phyloP scores from a whole-genome alignment of 352 stramenopile species.

The Pythium oligandrum region DNA sequence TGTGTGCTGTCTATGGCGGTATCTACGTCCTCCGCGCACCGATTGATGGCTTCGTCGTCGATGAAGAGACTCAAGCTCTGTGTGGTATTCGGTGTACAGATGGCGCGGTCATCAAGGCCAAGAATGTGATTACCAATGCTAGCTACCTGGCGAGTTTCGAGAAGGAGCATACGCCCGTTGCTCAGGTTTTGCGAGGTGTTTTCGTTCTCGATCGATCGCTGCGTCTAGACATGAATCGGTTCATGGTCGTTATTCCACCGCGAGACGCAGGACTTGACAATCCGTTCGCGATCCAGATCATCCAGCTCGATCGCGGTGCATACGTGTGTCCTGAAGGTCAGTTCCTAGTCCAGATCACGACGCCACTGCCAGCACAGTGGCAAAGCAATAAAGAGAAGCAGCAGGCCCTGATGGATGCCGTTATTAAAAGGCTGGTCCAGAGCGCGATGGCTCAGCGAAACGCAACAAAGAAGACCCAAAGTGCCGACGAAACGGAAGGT shows the following conservation, averaged over 20 bases:
- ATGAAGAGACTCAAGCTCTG: slow-evolving; percentile 27
- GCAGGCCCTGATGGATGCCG: slow-evolving; percentile 25
- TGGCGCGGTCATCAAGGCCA: slow-evolving; percentile 32
- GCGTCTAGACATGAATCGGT: slow-evolving; percentile 31
- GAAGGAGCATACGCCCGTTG: slow-evolving; percentile 1
- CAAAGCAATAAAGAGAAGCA: slow-evolving; percentile 29
- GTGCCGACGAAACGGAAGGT: background rate
- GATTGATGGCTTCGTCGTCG: slow-evolving; percentile 48
- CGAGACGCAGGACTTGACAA: slow-evolving; percentile 48
- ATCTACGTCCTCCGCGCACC: slow-evolving; percentile 80
- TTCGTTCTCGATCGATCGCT: slow-evolving; percentile 48
- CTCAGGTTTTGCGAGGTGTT: slow-evolving; percentile 46
- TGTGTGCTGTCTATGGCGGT: slow-evolving; percentile 82
- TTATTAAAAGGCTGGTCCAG: slow-evolving; percentile 30
- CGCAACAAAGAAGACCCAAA: slow-evolving; percentile 1
- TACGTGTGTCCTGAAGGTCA: slow-evolving; percentile 57
- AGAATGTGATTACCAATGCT: slow-evolving; percentile 57
- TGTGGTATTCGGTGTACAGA: slow-evolving; percentile 36
- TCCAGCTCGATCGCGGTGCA: slow-evolving; percentile 64
- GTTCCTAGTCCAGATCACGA: slow-evolving; percentile 67
- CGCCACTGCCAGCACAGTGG: slow-evolving; percentile 39
- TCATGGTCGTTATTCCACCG: slow-evolving; percentile 68
- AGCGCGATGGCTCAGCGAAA: slow-evolving; percentile 15
- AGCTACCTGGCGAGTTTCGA: slow-evolving; percentile 27
- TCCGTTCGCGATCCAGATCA: slow-evolving; percentile 55